These are phyloP conservation scores for Aspergillus arachidicola DNA, from an alignment of 2,329 filamentous ascomycete genomes.

Conservation along the genomic window DNA sequence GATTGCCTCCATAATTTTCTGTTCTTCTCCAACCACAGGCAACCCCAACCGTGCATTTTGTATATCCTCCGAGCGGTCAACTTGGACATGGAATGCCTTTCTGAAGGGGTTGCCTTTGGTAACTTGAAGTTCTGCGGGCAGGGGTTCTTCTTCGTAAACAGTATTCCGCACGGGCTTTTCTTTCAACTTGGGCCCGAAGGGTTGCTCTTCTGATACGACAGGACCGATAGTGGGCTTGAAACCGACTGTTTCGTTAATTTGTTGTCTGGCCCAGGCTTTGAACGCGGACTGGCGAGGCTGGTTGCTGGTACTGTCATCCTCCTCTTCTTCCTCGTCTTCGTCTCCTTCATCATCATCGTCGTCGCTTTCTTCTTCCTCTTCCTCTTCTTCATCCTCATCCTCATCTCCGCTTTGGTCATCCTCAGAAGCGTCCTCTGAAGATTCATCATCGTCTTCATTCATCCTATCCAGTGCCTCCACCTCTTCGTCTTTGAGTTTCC, in stretches of 20 bases:
- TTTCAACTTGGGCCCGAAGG: constrained; percentile 30
- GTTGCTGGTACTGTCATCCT: constrained; percentile 26
- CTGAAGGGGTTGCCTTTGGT: constrained; percentile 54
- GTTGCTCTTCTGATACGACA: constrained; percentile 34
- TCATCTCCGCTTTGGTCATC: constrained; percentile 34
- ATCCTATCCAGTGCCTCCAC: constrained; percentile 22
- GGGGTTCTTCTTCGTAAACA: constrained; percentile 41
- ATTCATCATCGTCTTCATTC: constrained; percentile 30
- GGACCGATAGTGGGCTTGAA: constrained; percentile 55
- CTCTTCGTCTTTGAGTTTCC: constrained; percentile 23
- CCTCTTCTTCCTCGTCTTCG: constrained; percentile 34
- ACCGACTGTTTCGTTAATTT: constrained; percentile 81
- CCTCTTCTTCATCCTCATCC: constrained; percentile 19
- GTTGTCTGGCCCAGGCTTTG: constrained; percentile 88
- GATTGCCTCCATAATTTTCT: constrained; percentile 97
- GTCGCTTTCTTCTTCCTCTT: constrained; percentile 28
- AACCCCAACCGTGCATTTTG: constrained; percentile 77
- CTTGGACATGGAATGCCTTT: constrained; percentile 74
- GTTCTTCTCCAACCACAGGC: constrained; percentile 91
- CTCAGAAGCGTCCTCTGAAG: constrained; percentile 20
- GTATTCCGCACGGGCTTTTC: constrained; percentile 38
- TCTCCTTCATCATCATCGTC: constrained; percentile 39
- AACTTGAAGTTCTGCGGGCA: constrained; percentile 42
- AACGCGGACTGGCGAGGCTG: constrained; percentile 66
- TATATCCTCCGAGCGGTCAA: constrained; percentile 71